Conservation (phyloP, 345 rosid species). For the Adansonia digitata region DNA sequence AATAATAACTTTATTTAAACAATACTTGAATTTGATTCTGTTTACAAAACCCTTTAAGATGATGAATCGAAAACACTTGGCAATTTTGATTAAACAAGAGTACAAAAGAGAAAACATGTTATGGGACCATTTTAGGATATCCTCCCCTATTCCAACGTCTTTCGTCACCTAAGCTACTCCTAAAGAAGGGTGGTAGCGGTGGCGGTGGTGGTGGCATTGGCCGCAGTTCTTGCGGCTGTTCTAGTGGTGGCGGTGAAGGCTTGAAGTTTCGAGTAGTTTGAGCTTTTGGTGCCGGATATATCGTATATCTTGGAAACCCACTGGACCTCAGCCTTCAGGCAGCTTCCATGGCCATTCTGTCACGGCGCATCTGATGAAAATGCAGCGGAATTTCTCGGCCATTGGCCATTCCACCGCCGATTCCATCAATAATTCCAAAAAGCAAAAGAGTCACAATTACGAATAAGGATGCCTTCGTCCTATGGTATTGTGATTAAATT, state of each 20-base stretch:
- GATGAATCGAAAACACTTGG: no score
- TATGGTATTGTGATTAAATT: background rate
- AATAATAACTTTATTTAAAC: no score
- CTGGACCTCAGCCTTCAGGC: background rate
- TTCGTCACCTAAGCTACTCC: background rate
- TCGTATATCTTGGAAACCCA: background rate
- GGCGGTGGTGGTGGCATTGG: no score
- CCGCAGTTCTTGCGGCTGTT: no score
- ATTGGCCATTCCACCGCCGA: background rate
- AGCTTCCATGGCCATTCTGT: background rate
- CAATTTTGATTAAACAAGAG: background rate
- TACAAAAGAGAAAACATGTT: background rate
- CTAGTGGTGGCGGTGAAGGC: no score
- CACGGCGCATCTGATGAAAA: background rate
- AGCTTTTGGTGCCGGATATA: background rate
- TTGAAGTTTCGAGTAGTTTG: no score
- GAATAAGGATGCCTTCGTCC: background rate
- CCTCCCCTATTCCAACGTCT: background rate
- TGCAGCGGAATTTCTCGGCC: background rate
- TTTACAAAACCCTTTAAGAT: no score
- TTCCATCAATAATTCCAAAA: background rate
- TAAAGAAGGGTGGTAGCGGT: background rate
- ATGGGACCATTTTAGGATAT: background rate
- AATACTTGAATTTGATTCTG: no score
- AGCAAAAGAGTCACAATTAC: background rate